These are phyloP conservation scores for Tuber indicum DNA, from an alignment of 495 filamentous ascomycete species.

Conservation along the genomic window DNA sequence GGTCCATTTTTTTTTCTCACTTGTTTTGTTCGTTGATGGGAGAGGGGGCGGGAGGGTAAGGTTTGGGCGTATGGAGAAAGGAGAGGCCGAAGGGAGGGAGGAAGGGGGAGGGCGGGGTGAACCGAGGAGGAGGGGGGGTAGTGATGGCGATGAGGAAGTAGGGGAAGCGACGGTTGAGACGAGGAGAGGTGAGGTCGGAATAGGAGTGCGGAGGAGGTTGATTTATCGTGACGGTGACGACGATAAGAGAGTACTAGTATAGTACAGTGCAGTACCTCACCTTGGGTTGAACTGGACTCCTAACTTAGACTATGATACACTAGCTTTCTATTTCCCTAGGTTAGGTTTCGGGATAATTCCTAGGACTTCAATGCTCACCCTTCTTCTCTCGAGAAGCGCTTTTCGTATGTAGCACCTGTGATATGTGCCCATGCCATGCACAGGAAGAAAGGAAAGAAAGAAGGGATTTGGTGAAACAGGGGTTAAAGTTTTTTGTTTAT, in stretches of 20 bases:
- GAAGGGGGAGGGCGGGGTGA: background rate
- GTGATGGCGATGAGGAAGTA: background rate
- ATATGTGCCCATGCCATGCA: background rate
- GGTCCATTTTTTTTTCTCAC: constrained; percentile 10
- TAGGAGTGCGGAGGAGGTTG: background rate
- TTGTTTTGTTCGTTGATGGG: background rate
- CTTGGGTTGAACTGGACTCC: background rate
- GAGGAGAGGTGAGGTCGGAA: background rate
- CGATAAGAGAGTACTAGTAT: background rate
- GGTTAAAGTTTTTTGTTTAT: background rate
- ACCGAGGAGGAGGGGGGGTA: background rate
- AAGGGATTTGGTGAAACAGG: background rate
- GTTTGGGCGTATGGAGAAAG: background rate
- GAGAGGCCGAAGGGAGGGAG: background rate
- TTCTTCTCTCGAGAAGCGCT: background rate
- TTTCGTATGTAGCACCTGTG: background rate
- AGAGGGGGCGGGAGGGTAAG: background rate
- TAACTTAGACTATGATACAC: background rate
- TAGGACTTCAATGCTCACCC: background rate
- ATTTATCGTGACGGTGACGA: background rate
- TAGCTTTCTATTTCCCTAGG: background rate
- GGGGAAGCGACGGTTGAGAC: background rate
- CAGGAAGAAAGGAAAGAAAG: background rate
- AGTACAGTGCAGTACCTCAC: background rate
- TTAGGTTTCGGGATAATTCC: background rate